Base-by-base conservation (phyloP, 2,329 filamentous ascomycete species). In the Annulohypoxylon truncatum region DNA sequence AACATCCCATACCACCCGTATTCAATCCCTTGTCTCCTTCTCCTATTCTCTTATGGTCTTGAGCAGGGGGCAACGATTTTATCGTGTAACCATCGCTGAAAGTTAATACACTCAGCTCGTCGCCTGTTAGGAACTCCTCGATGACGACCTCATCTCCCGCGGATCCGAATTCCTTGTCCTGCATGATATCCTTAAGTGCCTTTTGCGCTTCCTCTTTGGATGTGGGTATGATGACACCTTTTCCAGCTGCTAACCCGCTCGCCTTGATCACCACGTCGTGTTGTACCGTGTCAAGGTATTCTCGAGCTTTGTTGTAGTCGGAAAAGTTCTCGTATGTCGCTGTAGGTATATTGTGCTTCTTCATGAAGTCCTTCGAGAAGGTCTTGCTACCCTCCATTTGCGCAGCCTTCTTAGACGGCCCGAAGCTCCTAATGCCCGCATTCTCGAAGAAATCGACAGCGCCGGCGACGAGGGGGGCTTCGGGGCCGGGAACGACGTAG, bases 291-390 rank as follows among this genome's bases (percentile, higher is more conserved):
- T 94, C 89, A 54, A 98, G 82, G 77, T 98, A 96, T 72, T 87
- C 81, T 71, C 84, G 83, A 12, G 94, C 94, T 48, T 87, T 82
- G 59, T 90, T 87, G 79, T 92, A 94, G 74, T 92, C 85, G 78
- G 85, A 88, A 77, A 98, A 97, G 82, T 96, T 97, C 79, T 91
- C 88, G 82, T 97, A 98, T 38, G 87, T 89, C 13, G 96, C 96
- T 0, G 96, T 98, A 35, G 95, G 94, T 73, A 99, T 97, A 74
- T 87, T 86, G 81, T 97, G 89, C 71, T 90, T 89, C 79, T 92
- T 90, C 96, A 98, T 99, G 77, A 98, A 98, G 79, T 98, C 94
- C 79, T 99, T 99, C 67, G 92, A 94, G 79, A 96, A 98, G 9
- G 95, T 92, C 84, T 99, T 99, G 82, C 92, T 96, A 65, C 96